Evolutionary conservation across 805 yeast genomes (phyloP).

Genomic region (Lipomyces yamanashiensis): DNA sequence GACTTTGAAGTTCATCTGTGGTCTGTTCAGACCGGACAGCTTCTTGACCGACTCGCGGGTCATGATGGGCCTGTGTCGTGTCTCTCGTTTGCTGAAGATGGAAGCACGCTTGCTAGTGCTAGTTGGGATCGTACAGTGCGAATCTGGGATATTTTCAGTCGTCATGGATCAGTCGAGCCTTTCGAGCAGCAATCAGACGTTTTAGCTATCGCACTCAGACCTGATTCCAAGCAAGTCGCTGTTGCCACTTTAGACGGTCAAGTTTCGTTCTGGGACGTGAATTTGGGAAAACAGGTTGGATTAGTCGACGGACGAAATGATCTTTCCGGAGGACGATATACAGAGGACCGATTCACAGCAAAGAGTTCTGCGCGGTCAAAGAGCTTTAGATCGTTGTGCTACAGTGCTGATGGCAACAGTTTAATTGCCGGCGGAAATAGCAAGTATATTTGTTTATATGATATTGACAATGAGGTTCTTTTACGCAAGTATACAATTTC

Average conservation of each 20-base stretch:
- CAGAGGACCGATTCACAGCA: conserved; percentile 80
- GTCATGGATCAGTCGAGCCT: conserved; percentile 89
- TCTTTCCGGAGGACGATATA: conserved; percentile 81
- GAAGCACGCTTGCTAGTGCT: conserved; percentile 78
- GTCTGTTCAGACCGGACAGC: conserved; percentile 95
- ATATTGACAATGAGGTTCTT: conserved; percentile 83
- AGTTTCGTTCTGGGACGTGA: conserved; percentile 80
- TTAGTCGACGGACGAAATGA: conserved; percentile 85
- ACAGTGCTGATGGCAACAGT: conserved; percentile 86
- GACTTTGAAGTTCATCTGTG: conserved; percentile 90
- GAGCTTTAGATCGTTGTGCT: conserved; percentile 77
- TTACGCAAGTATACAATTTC: conserved; percentile 83
- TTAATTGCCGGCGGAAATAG: conserved; percentile 93
- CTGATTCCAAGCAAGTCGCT: conserved; percentile 90
- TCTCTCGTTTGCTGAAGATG: conserved; percentile 81
- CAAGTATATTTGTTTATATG: conserved; percentile 88
- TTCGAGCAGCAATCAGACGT: conserved; percentile 85
- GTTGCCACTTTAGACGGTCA: conserved; percentile 90
- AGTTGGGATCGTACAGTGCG: conserved; percentile 97
- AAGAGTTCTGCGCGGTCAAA: conserved; percentile 83
- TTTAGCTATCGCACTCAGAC: conserved; percentile 78
- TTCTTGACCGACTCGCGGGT: conserved; percentile 84
- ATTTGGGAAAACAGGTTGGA: conserved; percentile 77
- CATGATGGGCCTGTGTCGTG: conserved; percentile 96
- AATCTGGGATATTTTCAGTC: conserved; percentile 88